Evolutionary conservation across 257 asterid genomes (phyloP).

Genomic region (Scutellaria galericulata): DNA sequence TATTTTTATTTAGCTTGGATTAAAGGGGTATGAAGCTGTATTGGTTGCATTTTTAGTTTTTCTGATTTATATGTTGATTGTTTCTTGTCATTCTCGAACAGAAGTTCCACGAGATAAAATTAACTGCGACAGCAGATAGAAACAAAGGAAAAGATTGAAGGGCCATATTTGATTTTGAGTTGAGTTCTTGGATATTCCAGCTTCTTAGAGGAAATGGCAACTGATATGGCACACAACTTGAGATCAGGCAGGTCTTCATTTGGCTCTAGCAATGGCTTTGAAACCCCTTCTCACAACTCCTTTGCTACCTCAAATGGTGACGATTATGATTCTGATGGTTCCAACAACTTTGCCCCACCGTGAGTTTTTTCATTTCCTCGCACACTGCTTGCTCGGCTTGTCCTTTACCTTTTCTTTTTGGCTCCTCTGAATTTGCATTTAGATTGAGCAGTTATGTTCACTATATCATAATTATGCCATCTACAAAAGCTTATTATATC

Average conservation of each 20-base stretch:
- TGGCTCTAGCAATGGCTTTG: conserved; percentile 88
- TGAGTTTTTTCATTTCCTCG: conserved; percentile 42
- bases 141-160: conserved; percentile 10
- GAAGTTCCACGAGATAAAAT: conserved; percentile 24
- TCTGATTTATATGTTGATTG: conserved; percentile 25
- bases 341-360: conserved; percentile 85
- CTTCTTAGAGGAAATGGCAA: conserved; percentile 50
- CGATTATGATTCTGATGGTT: conserved; percentile 96
- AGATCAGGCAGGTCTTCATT: conserved; percentile 81
- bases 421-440: conserved; percentile 4
- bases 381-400: conserved; percentile 8
- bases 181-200: conserved; percentile 33
- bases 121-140: conserved; percentile 22
- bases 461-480: conserved; percentile 28
- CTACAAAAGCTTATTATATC: conserved; percentile 23
- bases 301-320: conserved; percentile 74
- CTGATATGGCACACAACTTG: conserved; percentile 84
- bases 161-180: conserved; percentile 17
- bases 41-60: conserved; percentile 6
- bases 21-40: neutral
- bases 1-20: conserved; percentile 12
- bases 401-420: neutral
- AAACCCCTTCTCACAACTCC: conserved; percentile 71
- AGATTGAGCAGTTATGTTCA: neutral
- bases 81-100: conserved; percentile 22